These are phyloP conservation scores for Helianthus annuus DNA, from an alignment of 129 eudicot genomes.

Conservation along the genomic window HanXRQr2.0-SUNRISE NC_035446.2:160019499-160019998, in stretches of 20 bases:
- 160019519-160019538: too few relatives aligned
- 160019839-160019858: slow-evolving; percentile 8
- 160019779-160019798: background rate
- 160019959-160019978: background rate
- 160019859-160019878: slow-evolving; percentile 10
- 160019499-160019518: too few relatives aligned
- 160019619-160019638: background rate
- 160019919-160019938: slow-evolving; percentile 2
- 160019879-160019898: background rate
- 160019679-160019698: slow-evolving; percentile 1
- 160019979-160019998: too few relatives aligned
- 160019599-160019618: background rate
- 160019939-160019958: background rate
- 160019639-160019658: background rate
- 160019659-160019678: background rate
- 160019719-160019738: background rate
- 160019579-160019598: background rate
- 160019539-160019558: background rate
- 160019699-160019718: slow-evolving; percentile 6
- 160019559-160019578: background rate
- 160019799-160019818: slow-evolving; percentile 19
- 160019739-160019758: background rate
- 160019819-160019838: background rate
- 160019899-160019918: background rate
- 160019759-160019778: background rate